Base-by-base conservation (phyloP, 306 rosid genomes). In the Castanea crenata region DNA sequence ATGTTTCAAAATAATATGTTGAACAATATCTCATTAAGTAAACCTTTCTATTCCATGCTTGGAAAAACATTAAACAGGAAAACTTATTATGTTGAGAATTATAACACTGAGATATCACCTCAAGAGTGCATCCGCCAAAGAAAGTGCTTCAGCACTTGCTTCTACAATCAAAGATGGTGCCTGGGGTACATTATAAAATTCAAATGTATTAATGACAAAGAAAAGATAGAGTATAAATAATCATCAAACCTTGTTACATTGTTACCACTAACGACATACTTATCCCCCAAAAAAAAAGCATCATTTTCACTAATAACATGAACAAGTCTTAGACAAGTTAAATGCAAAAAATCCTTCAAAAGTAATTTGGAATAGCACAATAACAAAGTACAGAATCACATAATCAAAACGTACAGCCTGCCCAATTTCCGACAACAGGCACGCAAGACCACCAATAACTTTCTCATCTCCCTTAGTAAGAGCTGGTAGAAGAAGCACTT, bases 351-450 rank as follows among this genome's bases (percentile, higher is more conserved):
- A 59, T 3, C 31, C 32, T 21, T 59, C 15, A 59, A 21, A 23
- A 59, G 23, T 9, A 27, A 59, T 11, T 59, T 20, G 25, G 27
- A 12, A 27, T 59, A 7, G 29, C 18, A 8, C 31, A 59, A 59
- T 59, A 20, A 59, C 65, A 59, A 59, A 59, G 65, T 3, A 59
- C 5, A 59, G 5, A 12, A 13, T 2, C 16, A 12, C 54, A 13
- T 27, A 59, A 44, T 55, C 68, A 77, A 75, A 32, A 92, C 97
- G 81, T 90, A 94, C 98, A 74, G 98, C 97, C 81, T 94, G 98
- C 74, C 98, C 98, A 83, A 94, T 88, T 89, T 94, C 97, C 70
- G 97, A 94, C 85, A 91, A 88, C 81, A 94, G 87, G 90, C 94
- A 89, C 34, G 98, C 97, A 46, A 94, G 92, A 83, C 98, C 98